Percentiles rank a stretch among this genome's conserved stretches.
Conservation (phyloP, 495 filamentous ascomycete genomes). For the Hypoxylon cercidicola region DNA sequence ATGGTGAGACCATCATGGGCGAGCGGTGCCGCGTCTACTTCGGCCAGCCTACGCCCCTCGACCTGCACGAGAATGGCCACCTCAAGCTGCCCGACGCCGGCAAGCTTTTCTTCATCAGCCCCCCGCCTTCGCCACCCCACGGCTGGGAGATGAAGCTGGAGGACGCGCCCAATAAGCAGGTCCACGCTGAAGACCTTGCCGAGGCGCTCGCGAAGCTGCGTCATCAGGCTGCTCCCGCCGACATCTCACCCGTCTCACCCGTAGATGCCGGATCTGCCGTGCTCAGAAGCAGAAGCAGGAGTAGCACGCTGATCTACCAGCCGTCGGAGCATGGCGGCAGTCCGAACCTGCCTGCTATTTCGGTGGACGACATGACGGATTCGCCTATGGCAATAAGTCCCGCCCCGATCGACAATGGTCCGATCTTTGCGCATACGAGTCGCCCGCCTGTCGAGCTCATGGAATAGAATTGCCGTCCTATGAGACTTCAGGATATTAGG, state of each 20-base stretch:
- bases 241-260: constrained; percentile 48
- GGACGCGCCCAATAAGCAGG: constrained; percentile 91
- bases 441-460: constrained; percentile 94
- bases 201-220: constrained; percentile 77
- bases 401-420: constrained; percentile 56
- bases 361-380: constrained; percentile 88
- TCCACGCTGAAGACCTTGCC: constrained; percentile 90
- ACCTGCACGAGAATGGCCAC: constrained; percentile 66
- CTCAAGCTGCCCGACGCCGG: constrained; percentile 83
- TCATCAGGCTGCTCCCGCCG: constrained; percentile 46
- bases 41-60: constrained; percentile 75
- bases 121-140: constrained; percentile 88
- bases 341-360: constrained; percentile 84
- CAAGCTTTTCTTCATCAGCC: constrained; percentile 97
- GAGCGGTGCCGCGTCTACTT: constrained; percentile 86
- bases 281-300: constrained; percentile 54
- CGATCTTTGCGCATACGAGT: constrained; percentile 77
- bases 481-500: not conserved
- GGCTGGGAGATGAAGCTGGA: constrained; percentile 93
- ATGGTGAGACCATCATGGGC: constrained; percentile 74
- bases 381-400: constrained; percentile 56
- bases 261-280: constrained; percentile 36
- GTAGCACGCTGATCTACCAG: constrained; percentile 78
- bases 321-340: constrained; percentile 78
- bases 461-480: constrained; percentile 51